Evolutionary conservation across 371 early-diverging fungal species (phyloP).

Genomic region (Funneliformis caledonium): DNA sequence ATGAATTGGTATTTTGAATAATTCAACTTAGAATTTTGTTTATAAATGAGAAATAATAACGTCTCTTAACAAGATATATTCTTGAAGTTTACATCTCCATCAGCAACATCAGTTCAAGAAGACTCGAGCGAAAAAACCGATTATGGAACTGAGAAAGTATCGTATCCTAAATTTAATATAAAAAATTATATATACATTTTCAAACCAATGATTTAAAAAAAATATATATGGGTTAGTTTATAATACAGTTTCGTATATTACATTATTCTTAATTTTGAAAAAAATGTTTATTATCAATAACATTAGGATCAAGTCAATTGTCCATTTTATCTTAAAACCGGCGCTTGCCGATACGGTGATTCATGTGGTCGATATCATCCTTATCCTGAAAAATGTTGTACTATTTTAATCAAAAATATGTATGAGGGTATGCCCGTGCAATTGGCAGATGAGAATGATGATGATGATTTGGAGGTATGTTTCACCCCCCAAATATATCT

Average conservation of each 20-base stretch:
- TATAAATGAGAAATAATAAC: neutral
- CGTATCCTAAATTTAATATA: conserved; percentile 32
- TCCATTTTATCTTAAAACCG: conserved; percentile 41
- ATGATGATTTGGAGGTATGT: conserved; percentile 43
- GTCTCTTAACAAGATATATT: neutral
- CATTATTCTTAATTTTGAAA: conserved; percentile 21
- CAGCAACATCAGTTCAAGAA: neutral
- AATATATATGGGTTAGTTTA: neutral
- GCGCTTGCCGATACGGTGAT: conserved; percentile 41
- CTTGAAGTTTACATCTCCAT: neutral
- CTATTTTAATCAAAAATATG: conserved; percentile 40
- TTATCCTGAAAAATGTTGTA: conserved; percentile 38
- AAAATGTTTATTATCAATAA: neutral
- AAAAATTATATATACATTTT: too few species aligned
- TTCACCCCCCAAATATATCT: neutral
- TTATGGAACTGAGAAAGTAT: conserved; percentile 40
- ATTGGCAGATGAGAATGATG: conserved; percentile 39
- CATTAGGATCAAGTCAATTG: conserved; percentile 39
- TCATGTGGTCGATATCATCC: conserved; percentile 37
- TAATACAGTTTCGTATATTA: neutral
- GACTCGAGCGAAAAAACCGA: neutral
- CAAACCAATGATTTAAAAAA: too few species aligned
- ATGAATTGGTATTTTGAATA: neutral
- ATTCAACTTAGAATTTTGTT: neutral
- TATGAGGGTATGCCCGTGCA: conserved; percentile 41